phyloP scores from a whole-genome alignment of 1,284 basidiomycete species.

The Malassezia yamatoensis region DNA sequence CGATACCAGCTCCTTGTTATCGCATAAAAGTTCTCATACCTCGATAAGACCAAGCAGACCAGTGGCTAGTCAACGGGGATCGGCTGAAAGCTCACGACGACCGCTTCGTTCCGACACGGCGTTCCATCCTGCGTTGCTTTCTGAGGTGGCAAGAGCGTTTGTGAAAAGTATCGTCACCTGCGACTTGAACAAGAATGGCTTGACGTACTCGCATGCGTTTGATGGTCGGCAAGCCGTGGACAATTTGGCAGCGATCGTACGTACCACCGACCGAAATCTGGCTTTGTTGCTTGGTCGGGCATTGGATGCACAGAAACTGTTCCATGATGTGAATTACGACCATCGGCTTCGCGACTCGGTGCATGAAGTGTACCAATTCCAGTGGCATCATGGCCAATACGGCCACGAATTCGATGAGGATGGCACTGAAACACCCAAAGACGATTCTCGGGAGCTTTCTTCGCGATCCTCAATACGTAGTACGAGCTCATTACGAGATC shows the following conservation, averaged over 20 bases:
- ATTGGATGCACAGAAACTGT: conserved; percentile 95
- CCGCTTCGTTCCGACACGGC: conserved; percentile 54
- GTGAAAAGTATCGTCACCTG: conserved; percentile 64
- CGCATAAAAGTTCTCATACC: neutral
- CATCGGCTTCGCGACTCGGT: conserved; percentile 83
- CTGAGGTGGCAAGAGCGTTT: conserved; percentile 87
- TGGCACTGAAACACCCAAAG: neutral
- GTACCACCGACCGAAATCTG: conserved; percentile 91
- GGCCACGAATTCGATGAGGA: neutral
- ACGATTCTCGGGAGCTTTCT: neutral
- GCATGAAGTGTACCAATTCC: conserved; percentile 86
- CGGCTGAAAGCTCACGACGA: neutral
- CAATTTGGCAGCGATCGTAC: conserved; percentile 92
- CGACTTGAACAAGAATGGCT: conserved; percentile 82
- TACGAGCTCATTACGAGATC: neutral
- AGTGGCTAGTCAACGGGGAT: neutral
- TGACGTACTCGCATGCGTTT: conserved; percentile 91
- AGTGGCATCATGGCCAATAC: conserved; percentile 6
- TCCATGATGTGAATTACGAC: conserved; percentile 98
- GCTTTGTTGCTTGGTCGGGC: conserved; percentile 86
- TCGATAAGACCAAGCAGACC: neutral
- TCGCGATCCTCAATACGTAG: neutral
- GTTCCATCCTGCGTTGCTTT: conserved; percentile 73
- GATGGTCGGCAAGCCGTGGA: conserved; percentile 94
- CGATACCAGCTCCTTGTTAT: neutral